These are phyloP conservation scores for Stenogyne calaminthoides DNA, from an alignment of 305 asterid species.

Conservation along the genomic window DNA sequence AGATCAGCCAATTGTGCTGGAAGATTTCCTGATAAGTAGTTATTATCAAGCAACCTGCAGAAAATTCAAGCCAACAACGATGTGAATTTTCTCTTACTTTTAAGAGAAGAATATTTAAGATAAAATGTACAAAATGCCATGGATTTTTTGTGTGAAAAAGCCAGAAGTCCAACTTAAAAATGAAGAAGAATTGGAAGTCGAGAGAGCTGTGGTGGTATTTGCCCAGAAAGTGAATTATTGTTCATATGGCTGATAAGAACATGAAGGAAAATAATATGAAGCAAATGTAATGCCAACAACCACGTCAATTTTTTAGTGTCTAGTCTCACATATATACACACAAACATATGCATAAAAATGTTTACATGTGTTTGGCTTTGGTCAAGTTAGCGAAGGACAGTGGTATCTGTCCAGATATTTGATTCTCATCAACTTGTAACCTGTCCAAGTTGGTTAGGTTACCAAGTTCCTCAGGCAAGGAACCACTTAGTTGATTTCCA, in stretches of 20 bases:
- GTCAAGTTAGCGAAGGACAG: constrained; percentile 69
- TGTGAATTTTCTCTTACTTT: not conserved
- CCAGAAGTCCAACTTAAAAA: constrained; percentile 57
- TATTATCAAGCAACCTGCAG: constrained; percentile 91
- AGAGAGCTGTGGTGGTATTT: no score
- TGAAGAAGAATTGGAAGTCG: constrained; percentile 84
- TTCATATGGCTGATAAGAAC: constrained; percentile 86
- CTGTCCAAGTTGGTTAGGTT: no score
- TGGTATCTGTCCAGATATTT: no score
- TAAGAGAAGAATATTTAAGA: not conserved
- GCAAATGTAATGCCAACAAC: constrained; percentile 25
- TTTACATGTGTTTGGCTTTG: constrained; percentile 67
- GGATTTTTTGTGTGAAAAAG: not conserved
- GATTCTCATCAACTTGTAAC: no score
- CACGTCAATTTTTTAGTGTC: constrained; percentile 16
- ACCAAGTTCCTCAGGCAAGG: no score
- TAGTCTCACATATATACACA: constrained; percentile 10
- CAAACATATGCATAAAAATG: not conserved
- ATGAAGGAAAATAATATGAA: not conserved
- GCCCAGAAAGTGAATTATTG: constrained; percentile 88
- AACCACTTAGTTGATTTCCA: no score
- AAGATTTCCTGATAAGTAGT: constrained; percentile 84
- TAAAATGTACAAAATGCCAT: not conserved
- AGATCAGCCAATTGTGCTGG: constrained; percentile 70
- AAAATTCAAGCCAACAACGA: constrained; percentile 24